Evolutionary conservation across 2,329 filamentous ascomycete species (phyloP).

Genomic region (Bertia moriformis): DNA sequence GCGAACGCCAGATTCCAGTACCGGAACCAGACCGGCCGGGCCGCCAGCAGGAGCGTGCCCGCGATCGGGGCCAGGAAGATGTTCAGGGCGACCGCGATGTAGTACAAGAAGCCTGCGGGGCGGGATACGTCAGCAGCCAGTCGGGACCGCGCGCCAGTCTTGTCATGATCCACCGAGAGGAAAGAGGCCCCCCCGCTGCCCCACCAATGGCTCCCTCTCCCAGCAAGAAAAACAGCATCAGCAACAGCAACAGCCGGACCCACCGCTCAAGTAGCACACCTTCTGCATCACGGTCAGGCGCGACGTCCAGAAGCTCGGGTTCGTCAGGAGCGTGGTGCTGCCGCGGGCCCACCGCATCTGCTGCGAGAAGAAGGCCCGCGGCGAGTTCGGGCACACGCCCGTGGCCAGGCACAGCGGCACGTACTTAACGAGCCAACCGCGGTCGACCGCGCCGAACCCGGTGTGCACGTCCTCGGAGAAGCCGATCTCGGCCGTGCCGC

Average conservation of each 20-base stretch:
- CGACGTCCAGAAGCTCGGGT: constrained; percentile 22
- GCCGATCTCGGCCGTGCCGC: constrained; percentile 24
- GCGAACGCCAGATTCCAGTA: constrained; percentile 28
- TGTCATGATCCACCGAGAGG: too few relatives aligned
- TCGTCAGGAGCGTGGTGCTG: constrained; percentile 22
- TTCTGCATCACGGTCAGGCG: constrained; percentile 21
- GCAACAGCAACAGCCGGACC: constrained; percentile 4
- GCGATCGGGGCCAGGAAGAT: constrained; percentile 24
- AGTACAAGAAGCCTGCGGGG: constrained; percentile 19
- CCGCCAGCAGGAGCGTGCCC: constrained; percentile 21
- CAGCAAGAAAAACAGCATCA: not conserved
- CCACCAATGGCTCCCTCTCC: too few relatives aligned
- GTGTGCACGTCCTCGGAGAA: constrained; percentile 28
- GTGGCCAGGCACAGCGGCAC: constrained; percentile 23
- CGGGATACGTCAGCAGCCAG: too few relatives aligned
- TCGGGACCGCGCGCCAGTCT: too few relatives aligned
- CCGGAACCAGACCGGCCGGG: constrained; percentile 22
- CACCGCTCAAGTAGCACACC: constrained; percentile 23
- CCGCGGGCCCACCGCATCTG: constrained; percentile 27
- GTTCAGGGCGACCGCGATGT: constrained; percentile 20
- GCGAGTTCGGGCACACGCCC: constrained; percentile 25
- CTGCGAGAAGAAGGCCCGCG: constrained; percentile 24
- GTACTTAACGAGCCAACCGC: constrained; percentile 25
- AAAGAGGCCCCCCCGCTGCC: too few relatives aligned
- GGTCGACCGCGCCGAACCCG: constrained; percentile 23